Base-by-base conservation (phyloP, 2,329 filamentous ascomycete species). In the Penicillium sp. region DNA sequence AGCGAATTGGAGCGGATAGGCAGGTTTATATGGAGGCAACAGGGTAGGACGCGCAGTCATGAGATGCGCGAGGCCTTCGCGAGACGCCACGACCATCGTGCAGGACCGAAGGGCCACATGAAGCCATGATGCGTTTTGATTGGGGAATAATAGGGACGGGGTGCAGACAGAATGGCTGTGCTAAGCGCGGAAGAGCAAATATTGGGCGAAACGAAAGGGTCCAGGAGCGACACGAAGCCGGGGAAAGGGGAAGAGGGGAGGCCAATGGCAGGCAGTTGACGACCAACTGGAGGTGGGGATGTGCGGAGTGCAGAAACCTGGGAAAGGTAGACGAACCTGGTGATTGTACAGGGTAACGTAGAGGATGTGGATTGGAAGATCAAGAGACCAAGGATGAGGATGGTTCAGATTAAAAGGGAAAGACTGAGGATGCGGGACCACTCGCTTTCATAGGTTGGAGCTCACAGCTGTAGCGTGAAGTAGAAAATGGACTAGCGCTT, bases 161-260 rank as follows among this genome's bases (percentile, higher is more conserved):
- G 41, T 33, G 44, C 37, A 44, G 38, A 10, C 24, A 25, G 28
- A 44, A 49, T n/a, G 27, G 20, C 39, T 40, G 51, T 44, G 57
- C 49, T 60, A 60, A 60, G 56, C 59, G 59, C 56, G 58, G 59
- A 44, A 55, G 47, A 48, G 47, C 38, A 49, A 49, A 42, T 49
- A 52, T 42, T 44, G 28, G 37, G 15, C 42, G 27, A 55, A 52
- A 50, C 15, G 27, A 51, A 52, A 56, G 46, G 49, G 44, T 43
- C 44, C 37, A 42, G 44, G 49, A 50, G 42, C 47, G 28, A 23
- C 29, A 31, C 28, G 23, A 35, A 35, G 6, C 18, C 27, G 25
- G 24, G 43, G 46, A 56, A 45, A 47, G 15, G n/a, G 42, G 25
- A 25, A 56, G 44, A 47, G 15, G n/a, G 2, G 13, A 50, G 40